Evolutionary conservation across 306 rosid genomes (phyloP).

Genomic region (Quillaja saponaria): DNA sequence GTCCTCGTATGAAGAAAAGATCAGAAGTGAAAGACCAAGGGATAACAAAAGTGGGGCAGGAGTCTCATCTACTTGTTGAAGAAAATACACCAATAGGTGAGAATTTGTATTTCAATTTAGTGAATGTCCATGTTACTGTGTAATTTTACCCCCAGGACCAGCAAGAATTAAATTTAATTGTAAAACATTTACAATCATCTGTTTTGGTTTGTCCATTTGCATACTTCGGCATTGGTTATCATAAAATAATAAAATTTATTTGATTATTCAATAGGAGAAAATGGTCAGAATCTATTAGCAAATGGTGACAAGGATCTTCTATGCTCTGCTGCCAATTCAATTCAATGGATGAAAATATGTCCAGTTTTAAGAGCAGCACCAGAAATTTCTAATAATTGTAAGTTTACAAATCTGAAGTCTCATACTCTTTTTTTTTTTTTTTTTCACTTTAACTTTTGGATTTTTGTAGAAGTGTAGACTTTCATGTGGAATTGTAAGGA

Average conservation of each 20-base stretch:
- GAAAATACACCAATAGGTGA: conserved; percentile 16
- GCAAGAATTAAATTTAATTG: too few relatives aligned
- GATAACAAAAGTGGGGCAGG: background rate
- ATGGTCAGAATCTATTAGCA: background rate
- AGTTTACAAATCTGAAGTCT: background rate
- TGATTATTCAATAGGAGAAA: conserved; percentile 20
- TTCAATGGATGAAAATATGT: background rate
- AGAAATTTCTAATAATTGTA: conserved; percentile 21
- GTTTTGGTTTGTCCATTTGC: background rate
- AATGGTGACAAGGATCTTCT: conserved; percentile 19
- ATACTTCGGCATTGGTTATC: background rate
- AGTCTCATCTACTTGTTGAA: background rate
- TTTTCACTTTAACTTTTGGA: background rate
- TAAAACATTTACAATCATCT: background rate
- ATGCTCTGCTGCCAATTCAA: background rate
- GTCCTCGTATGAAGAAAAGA: conserved; percentile 10
- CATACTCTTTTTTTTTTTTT: background rate
- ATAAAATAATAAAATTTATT: background rate
- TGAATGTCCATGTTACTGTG: background rate
- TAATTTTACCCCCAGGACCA: too few relatives aligned
- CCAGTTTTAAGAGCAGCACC: conserved; percentile 8
- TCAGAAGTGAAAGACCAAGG: background rate
- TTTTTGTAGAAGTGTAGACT: background rate
- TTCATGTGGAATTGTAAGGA: background rate
- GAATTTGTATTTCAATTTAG: conserved; percentile 3